Conservation (phyloP, 106 monocot genomes). For the Chionographis japonica region DNA sequence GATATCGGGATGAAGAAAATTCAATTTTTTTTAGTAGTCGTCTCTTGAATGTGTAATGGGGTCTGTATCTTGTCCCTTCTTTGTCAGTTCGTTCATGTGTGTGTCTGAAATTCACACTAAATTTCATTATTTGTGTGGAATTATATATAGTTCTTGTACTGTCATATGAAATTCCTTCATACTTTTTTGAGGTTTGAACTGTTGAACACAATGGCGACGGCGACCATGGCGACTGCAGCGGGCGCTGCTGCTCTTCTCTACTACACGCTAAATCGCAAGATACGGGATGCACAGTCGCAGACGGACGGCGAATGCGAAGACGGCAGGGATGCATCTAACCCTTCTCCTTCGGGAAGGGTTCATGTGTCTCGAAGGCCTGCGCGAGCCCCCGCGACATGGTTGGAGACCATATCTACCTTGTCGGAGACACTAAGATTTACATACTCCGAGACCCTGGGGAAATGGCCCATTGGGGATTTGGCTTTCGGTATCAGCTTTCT, state of each 20-base stretch:
- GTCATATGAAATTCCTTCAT: no score
- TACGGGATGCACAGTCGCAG: constrained; percentile 21
- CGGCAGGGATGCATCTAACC: constrained; percentile 7
- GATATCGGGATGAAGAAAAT: no score
- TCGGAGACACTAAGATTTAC: constrained; percentile 96
- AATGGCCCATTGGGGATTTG: constrained; percentile 94
- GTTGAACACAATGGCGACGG: constrained; percentile 45
- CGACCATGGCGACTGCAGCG: constrained; percentile 77
- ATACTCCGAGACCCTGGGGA: constrained; percentile 93
- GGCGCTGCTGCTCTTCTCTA: constrained; percentile 77
- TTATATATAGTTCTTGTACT: no score
- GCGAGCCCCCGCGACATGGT: constrained; percentile 84
- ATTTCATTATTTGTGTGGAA: no score
- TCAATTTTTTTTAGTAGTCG: no score
- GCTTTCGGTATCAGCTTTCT: constrained; percentile 95
- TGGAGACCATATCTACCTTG: constrained; percentile 90
- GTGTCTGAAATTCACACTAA: no score
- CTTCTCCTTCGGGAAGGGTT: constrained; percentile 22
- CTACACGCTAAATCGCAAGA: constrained; percentile 52
- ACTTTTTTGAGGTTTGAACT: no score
- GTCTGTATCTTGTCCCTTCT: no score
- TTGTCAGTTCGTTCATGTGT: no score
- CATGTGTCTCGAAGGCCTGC: constrained; percentile 46
- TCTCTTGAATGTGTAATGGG: no score
- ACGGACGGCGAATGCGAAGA: constrained; percentile 15